Base-by-base conservation (phyloP, 805 yeast species). In the Aciculoconidium aculeatum region DNA sequence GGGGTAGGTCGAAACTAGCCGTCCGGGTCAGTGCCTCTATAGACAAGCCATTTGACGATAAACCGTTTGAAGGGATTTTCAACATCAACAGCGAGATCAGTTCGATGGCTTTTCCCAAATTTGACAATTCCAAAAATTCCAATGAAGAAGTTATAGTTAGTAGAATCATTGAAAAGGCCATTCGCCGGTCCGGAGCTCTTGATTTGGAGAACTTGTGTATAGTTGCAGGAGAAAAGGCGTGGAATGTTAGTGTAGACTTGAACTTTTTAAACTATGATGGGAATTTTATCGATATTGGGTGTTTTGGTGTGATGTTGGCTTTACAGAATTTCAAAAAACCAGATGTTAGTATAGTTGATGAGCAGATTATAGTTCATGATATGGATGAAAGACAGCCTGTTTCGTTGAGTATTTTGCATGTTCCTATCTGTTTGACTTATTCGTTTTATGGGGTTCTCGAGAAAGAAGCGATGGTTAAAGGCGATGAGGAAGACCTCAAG, bases 41-140 rank as follows among this genome's bases (percentile, higher is more conserved):
- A 9, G 68, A 74, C 4, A 72, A 74, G 35, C 98, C 98, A 1
- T 80, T 70, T 39, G 95, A 86, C 28, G 94, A 88, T 42, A 68
- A 95, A 31, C 96, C 96, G 0, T 90, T 85, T 51, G 98, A 92
- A 55, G 98, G 98, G 1, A 47, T 82, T 3, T 87, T 92, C 51
- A 65, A 72, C 14, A 87, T 92, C 9, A 74, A 81, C 28, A 82
- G 95, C 2, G 97, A 92, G 47, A 75, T 84, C 23, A 73, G 87
- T 12, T 84, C 96, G 10, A 80, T 90, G 86, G 95, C 96, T 1
- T 77, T 87, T 4, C 80, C 94, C 1, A 67, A 75, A 42, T 87
- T 86, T 52, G 95, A 88, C 44, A 76, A 75, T 43, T 78, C 77
- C 16, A 68, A 69, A 36, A 77, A 74, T 38, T 68, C 81, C n/a